Evolutionary conservation across 352 stramenopile genomes (phyloP), one percentile per base, ranked within the genome.

Genomic region (Phytopythium delawarense): DNA sequence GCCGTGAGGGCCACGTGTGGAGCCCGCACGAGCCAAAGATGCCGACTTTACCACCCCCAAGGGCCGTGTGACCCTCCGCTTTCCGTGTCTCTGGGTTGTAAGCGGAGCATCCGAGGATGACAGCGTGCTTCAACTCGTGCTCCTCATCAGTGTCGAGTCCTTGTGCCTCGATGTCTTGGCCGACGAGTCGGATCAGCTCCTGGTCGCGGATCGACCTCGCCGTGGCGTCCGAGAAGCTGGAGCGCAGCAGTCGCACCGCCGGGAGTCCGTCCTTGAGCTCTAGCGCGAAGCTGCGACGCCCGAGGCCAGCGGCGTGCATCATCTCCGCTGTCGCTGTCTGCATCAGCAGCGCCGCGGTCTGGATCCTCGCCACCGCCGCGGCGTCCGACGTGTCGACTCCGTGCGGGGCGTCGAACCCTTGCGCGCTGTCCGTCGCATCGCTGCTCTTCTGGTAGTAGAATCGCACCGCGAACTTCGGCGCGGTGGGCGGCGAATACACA

Each of bases 11-110:
- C 81, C 81, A 91, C 62, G 75, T 78, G 61, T 85, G 80, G 35
- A 92, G 72, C 34, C 81, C 81, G 51, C 79, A 89, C 0, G 80
- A 89, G 3, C 79, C 80, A 66, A 92, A 92, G 30, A 90, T 65
- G 4, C 78, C 81, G 6, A 88, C 75, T 59, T 75, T 75, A 4
- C 71, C 71, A 18, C 79, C 79, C 39, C 83, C 81, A 0, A 90
- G 65, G 11, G 83, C 80, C 4, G 75, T 85, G 57, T 92, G 79
- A 1, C 72, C 83, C 46, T 88, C 72, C 0, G 83, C 65, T 23
- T 79, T 74, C 44, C 74, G 70, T n/a, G 73, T 85, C 50, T 61
- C 40, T 0, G 57, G 62, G 60, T 90, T 89, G 69, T 76, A 89
- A 51, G 61, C 72, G 9, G 83, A 90, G 51, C 79, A 90, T 0